A percentile compares a stretch with the other conserved stretches of the same genome.
Conservation (phyloP, 257 asterid genomes). For the Craterostigma plantagineum region DNA sequence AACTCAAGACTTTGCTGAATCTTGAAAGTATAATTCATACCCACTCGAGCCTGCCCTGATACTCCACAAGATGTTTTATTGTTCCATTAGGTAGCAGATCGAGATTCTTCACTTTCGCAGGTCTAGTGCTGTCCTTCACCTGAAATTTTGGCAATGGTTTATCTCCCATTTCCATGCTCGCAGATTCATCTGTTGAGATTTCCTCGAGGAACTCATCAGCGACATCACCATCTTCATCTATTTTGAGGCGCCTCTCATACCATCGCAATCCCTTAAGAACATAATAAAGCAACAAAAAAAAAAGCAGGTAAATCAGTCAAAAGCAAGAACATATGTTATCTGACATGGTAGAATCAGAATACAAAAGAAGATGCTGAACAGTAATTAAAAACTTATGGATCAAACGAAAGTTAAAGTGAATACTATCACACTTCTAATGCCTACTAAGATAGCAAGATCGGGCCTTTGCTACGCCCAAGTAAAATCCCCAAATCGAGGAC, state of each 20-base stretch:
- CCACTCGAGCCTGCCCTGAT: slow-evolving; percentile 36
- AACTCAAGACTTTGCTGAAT: background rate
- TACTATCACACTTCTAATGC: too few relatives aligned
- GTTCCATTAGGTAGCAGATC: slow-evolving; percentile 25
- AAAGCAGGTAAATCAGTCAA: background rate
- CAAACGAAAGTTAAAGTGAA: too few relatives aligned
- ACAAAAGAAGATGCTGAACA: too few relatives aligned
- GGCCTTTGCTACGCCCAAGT: too few relatives aligned
- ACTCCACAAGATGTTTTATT: slow-evolving; percentile 27
- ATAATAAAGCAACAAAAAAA: background rate
- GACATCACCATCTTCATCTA: slow-evolving; percentile 63
- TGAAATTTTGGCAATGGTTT: slow-evolving; percentile 22
- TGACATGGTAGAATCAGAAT: background rate
- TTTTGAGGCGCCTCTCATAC: slow-evolving; percentile 38
- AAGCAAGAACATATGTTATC: background rate
- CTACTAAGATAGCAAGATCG: too few relatives aligned
- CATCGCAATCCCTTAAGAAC: slow-evolving; percentile 39
- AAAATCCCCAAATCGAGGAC: too few relatives aligned
- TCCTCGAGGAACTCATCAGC: slow-evolving; percentile 54
- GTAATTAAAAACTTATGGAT: too few relatives aligned
- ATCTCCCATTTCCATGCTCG: slow-evolving; percentile 12
- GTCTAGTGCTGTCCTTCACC: slow-evolving; percentile 19
- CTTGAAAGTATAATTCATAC: slow-evolving; percentile 11
- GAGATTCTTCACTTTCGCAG: slow-evolving; percentile 22
- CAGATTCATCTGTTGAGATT: slow-evolving; percentile 8